A percentile compares a stretch with the other conserved stretches of the same genome.
phyloP scores from a whole-genome alignment of 2,329 filamentous ascomycete species.

The Exophiala sideris region DNA sequence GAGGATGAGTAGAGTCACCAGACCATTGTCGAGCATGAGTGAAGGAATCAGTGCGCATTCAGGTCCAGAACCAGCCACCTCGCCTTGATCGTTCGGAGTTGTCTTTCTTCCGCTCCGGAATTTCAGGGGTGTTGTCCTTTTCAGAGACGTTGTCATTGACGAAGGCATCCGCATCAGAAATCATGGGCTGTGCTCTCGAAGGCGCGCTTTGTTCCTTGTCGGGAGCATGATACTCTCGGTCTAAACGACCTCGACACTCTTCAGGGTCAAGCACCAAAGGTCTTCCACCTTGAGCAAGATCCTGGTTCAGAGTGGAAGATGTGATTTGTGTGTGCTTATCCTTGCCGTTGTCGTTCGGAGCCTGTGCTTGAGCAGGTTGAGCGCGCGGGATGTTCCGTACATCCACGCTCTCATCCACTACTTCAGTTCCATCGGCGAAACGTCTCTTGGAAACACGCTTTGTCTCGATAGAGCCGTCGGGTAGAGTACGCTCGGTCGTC shows the following conservation, averaged over 20 bases:
- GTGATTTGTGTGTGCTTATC: too few relatives aligned
- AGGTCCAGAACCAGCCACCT: neutral
- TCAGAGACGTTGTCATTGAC: neutral
- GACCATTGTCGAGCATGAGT: too few relatives aligned
- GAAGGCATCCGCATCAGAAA: neutral
- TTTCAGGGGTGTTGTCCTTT: neutral
- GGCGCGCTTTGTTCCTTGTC: too few relatives aligned
- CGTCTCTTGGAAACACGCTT: constrained; percentile 56
- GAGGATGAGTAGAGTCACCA: too few relatives aligned
- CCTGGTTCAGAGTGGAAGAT: too few relatives aligned
- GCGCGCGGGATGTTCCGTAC: neutral
- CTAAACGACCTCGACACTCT: too few relatives aligned
- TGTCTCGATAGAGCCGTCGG: constrained; percentile 58
- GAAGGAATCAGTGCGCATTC: too few relatives aligned
- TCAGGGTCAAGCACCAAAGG: too few relatives aligned
- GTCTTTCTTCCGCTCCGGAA: neutral
- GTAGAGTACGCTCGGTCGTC: constrained; percentile 52
- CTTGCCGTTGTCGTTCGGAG: too few relatives aligned
- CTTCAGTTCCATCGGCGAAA: constrained; percentile 60
- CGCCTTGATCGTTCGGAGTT: neutral
- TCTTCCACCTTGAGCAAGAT: too few relatives aligned
- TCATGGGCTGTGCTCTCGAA: too few relatives aligned
- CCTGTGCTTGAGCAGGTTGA: neutral
- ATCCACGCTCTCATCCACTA: constrained; percentile 50
- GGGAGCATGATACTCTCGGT: too few relatives aligned